Percentiles rank a stretch among this genome's conserved stretches.
These are phyloP conservation scores for Penicillium daleae DNA, from an alignment of 495 filamentous ascomycete genomes.

Conservation along the genomic window DNA sequence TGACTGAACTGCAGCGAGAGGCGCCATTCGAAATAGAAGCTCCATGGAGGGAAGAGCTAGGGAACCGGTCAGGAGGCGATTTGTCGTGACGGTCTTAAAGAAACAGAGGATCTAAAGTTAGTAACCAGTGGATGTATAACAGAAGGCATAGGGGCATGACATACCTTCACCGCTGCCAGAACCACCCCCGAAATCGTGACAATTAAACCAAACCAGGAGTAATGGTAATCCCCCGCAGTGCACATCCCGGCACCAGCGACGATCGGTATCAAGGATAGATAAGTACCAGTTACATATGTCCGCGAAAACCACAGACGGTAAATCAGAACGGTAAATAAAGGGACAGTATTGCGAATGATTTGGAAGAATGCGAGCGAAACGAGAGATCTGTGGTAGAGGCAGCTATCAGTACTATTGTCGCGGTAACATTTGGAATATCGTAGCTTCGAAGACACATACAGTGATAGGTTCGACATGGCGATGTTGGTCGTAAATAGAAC, in stretches of 20 bases:
- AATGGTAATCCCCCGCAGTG: constrained; percentile 24
- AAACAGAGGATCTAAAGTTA: not conserved
- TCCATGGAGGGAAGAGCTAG: constrained; percentile 24
- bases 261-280: constrained; percentile 22
- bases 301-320: constrained; percentile 24
- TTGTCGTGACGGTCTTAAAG: constrained; percentile 26
- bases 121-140: not conserved
- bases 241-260: constrained; percentile 24
- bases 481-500: constrained; percentile 25
- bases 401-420: not conserved
- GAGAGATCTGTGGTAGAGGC: constrained; percentile 10
- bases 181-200: constrained; percentile 20
- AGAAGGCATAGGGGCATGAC: not conserved
- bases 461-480: constrained; percentile 25
- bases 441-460: constrained; percentile 8
- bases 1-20: constrained; percentile 21
- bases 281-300: constrained; percentile 17
- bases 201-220: constrained; percentile 14
- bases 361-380: constrained; percentile 26
- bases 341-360: constrained; percentile 26
- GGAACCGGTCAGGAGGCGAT: constrained; percentile 26
- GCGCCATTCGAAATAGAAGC: constrained; percentile 25
- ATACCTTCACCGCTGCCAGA: constrained; percentile 24
- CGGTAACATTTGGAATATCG: not conserved
- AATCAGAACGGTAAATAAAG: constrained; percentile 24